Evolutionary conservation across 768 basidiomycete genomes (phyloP).

Genomic region (Scleroderma citrinum): DNA sequence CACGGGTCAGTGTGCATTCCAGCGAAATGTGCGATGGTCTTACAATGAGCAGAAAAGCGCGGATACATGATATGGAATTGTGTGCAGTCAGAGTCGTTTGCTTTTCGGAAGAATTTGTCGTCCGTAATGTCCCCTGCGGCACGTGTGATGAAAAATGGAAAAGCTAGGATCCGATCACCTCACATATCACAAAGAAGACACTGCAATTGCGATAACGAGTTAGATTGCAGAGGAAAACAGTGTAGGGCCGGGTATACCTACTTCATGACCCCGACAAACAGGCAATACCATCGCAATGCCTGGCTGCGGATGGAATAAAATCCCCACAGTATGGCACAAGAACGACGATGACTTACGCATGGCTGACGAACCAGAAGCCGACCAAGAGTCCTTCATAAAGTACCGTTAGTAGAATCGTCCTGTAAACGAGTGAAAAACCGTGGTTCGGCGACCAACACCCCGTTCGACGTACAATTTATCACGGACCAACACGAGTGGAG

Average conservation of each 20-base stretch:
- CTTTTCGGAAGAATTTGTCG: conserved; percentile 91
- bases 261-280: conserved; percentile 85
- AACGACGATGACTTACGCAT: conserved; percentile 53
- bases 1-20: conserved; percentile 1
- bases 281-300: conserved; percentile 78
- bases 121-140: conserved; percentile 85
- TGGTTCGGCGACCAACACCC: background rate
- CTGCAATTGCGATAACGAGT: conserved; percentile 37
- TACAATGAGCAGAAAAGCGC: conserved; percentile 64
- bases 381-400: conserved; percentile 82
- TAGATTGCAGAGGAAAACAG: conserved; percentile 5
- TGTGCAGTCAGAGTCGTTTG: conserved; percentile 89
- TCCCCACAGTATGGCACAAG: conserved; percentile 1
- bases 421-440: conserved; percentile 27
- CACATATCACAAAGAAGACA: conserved; percentile 83
- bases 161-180: conserved; percentile 21
- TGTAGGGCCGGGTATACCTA: conserved; percentile 31
- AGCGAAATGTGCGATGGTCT: conserved; percentile 11
- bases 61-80: conserved; percentile 80
- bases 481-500: conserved; percentile 79
- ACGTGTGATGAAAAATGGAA: conserved; percentile 3
- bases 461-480: conserved; percentile 71
- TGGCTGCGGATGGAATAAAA: conserved; percentile 38
- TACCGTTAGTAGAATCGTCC: conserved; percentile 79
- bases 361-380: conserved; percentile 94